These are phyloP conservation scores for Austroboletus festivus DNA, from an alignment of 768 basidiomycete genomes.

Conservation along the genomic window DNA sequence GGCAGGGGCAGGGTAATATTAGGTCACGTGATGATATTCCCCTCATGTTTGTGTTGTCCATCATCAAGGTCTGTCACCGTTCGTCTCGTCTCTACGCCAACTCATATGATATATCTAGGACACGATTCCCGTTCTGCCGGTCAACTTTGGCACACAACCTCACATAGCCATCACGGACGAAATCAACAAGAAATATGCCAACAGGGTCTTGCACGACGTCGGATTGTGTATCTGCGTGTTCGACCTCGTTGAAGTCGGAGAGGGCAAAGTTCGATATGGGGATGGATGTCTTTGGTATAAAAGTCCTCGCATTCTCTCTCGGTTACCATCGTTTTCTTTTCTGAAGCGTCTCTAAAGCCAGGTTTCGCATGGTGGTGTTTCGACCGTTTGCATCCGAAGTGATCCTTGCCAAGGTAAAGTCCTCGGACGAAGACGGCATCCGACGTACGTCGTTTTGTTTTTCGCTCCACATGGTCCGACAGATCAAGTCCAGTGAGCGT, in stretches of 20 bases:
- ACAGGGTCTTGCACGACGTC: constrained; percentile 84
- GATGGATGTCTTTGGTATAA: constrained; percentile 96
- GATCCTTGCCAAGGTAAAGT: constrained; percentile 83
- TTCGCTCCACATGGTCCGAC: background rate
- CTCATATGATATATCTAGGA: constrained; percentile 54
- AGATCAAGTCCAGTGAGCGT: constrained; percentile 58
- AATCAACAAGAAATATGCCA: constrained; percentile 94
- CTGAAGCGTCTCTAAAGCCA: constrained; percentile 46
- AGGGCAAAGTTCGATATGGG: constrained; percentile 91
- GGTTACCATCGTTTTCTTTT: background rate
- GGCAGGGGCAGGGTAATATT: too few relatives aligned
- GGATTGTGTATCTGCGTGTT: constrained; percentile 90
- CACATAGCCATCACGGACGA: constrained; percentile 80
- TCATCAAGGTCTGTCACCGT: constrained; percentile 36
- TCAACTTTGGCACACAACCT: constrained; percentile 75
- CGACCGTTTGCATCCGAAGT: constrained; percentile 90
- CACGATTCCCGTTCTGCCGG: constrained; percentile 84
- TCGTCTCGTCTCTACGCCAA: background rate
- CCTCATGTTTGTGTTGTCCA: constrained; percentile 47
- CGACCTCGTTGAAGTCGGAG: constrained; percentile 80
- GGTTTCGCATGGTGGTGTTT: constrained; percentile 88
- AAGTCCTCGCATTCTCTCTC: constrained; percentile 41
- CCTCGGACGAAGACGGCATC: constrained; percentile 81
- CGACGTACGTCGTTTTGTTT: constrained; percentile 52
- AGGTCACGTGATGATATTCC: too few relatives aligned